A percentile compares a stretch with the other conserved stretches of the same genome.
phyloP scores from a whole-genome alignment of 495 filamentous ascomycete genomes.

The Thermothielavioides terrestris region DNA sequence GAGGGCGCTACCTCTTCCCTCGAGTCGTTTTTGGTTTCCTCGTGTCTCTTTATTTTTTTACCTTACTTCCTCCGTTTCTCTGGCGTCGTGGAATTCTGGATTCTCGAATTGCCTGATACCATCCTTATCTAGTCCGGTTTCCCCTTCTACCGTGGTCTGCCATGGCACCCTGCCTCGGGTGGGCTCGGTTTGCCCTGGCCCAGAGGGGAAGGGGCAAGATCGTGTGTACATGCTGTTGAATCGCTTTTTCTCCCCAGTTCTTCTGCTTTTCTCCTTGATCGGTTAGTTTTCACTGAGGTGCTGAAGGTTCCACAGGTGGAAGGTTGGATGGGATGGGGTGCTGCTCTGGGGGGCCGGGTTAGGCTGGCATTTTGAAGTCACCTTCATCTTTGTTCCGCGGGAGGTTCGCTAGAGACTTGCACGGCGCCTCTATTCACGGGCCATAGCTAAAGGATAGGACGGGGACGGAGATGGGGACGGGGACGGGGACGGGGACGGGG shows the following conservation, averaged over 20 bases:
- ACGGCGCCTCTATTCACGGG: no score
- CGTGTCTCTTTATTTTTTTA: not conserved
- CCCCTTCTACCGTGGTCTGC: not conserved
- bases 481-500: no score
- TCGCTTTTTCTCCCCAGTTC: not conserved
- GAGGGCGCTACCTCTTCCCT: not conserved
- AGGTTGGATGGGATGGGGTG: no score
- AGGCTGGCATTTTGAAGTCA: no score
- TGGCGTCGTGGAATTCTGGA: slow-evolving; percentile 8
- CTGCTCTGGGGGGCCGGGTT: no score
- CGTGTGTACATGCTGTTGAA: slow-evolving; percentile 1
- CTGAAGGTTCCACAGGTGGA: not conserved
- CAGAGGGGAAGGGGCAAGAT: not conserved
- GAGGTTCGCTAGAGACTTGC: no score
- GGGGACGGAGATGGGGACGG: no score
- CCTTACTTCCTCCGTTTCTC: not conserved
- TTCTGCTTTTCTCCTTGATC: not conserved
- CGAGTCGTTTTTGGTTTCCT: not conserved
- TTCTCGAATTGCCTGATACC: slow-evolving; percentile 5
- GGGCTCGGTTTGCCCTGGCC: no score
- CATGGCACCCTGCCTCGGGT: no score
- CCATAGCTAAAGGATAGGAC: no score
- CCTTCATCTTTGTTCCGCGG: no score
- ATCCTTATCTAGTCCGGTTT: slow-evolving; percentile 1
- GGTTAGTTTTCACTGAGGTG: not conserved